Conservation (phyloP, 192 early-diverging fungal genomes). For the Mortierella antarctica region DNA sequence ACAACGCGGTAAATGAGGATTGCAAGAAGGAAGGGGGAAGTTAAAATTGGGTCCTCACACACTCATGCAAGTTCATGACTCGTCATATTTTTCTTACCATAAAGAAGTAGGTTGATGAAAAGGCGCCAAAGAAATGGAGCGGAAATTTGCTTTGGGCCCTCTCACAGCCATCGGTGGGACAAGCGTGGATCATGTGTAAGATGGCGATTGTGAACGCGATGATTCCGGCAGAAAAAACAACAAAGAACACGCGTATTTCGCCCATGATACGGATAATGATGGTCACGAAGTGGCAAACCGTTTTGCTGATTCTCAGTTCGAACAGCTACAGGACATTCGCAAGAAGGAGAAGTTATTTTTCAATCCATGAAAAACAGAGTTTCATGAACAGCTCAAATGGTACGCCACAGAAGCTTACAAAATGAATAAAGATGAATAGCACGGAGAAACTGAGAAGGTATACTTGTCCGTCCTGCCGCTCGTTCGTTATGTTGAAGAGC, state of each 20-base stretch:
- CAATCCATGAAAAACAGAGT: neutral
- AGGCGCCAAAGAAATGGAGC: neutral
- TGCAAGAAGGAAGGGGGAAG: neutral
- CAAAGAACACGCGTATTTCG: constrained; percentile 24
- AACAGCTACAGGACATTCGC: constrained; percentile 10
- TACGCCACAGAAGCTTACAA: neutral
- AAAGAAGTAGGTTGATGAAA: constrained; percentile 17
- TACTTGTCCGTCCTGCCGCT: neutral
- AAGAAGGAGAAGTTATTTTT: neutral
- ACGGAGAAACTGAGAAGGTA: constrained; percentile 12
- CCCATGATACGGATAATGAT: constrained; percentile 8
- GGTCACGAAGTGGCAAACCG: constrained; percentile 15
- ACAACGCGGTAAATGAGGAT: neutral
- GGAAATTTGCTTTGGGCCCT: neutral
- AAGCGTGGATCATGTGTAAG: constrained; percentile 9
- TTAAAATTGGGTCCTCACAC: neutral
- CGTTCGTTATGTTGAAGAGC: neutral
- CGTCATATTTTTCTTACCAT: constrained; percentile 14
- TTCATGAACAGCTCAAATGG: neutral
- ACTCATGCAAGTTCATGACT: neutral
- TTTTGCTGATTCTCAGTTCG: constrained; percentile 13
- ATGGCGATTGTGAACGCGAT: constrained; percentile 21
- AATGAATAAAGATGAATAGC: constrained; percentile 6
- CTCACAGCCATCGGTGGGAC: neutral
- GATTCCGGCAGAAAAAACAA: constrained; percentile 9